phyloP scores from a whole-genome alignment of 2,329 filamentous ascomycete species.

The Colletotrichum musicola region DNA sequence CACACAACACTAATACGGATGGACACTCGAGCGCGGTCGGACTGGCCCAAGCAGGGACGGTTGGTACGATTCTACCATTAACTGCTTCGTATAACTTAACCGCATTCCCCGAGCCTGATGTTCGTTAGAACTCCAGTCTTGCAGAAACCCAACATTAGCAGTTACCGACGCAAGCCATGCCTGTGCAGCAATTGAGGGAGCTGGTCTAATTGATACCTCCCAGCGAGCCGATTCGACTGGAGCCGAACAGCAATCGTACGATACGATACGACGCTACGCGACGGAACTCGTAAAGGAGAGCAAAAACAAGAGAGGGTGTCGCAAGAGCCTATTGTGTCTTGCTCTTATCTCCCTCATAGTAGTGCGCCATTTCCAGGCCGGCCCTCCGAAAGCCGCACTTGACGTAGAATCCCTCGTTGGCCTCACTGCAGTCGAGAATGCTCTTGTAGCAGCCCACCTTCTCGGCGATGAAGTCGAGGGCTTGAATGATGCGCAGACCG shows the following conservation, averaged over 20 bases:
- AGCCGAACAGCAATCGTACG: neutral
- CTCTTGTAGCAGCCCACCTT: slow-evolving; percentile 96
- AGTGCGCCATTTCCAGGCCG: slow-evolving; percentile 96
- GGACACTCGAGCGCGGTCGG: too few species aligned
- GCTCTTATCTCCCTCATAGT: slow-evolving; percentile 76
- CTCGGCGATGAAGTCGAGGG: slow-evolving; percentile 88
- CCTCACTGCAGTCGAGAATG: slow-evolving; percentile 95
- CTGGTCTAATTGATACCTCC: neutral
- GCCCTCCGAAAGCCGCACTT: slow-evolving; percentile 96
- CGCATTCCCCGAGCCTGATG: too few species aligned
- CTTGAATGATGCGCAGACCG: slow-evolving; percentile 91
- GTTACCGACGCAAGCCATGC: slow-evolving; percentile 21
- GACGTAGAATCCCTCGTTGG: slow-evolving; percentile 97
- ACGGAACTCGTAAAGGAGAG: neutral
- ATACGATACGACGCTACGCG: neutral
- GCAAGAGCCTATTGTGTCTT: slow-evolving; percentile 49
- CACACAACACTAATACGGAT: too few species aligned
- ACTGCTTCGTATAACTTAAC: too few species aligned
- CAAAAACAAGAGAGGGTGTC: neutral
- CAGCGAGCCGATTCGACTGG: neutral
- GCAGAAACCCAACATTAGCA: slow-evolving; percentile 24
- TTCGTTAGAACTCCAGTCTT: slow-evolving; percentile 19
- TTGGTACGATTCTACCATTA: too few species aligned
- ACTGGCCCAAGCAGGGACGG: too few species aligned
- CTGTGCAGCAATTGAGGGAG: neutral